Base-by-base conservation (phyloP, 257 asterid genomes). In the Perilla frutescens region DNA sequence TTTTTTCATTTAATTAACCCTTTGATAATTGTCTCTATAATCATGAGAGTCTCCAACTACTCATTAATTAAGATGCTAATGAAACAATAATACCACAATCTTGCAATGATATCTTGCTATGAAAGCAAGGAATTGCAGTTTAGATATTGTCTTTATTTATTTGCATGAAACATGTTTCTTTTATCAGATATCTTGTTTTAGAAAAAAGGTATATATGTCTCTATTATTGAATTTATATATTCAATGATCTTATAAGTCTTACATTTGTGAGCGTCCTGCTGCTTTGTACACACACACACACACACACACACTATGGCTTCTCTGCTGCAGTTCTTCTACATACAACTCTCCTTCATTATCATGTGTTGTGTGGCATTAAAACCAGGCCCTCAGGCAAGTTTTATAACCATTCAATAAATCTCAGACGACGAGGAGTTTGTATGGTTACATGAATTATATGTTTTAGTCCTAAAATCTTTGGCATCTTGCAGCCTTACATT, bases 401-500 rank as follows among this genome's bases (percentile, higher is more conserved):
- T 20, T 20, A 34, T 8, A 26, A n/a, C 12, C 44, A 12, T 40
- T 29, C 43, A 58, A 40, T 66, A 26, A 41, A 41, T 41, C 8
- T n/a, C 29, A 2, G 6, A 31, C 20, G 31, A 54, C 20, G 6
- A 10, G 1, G 7, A 15, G 0, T 43, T 31, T 53, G 8, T 26
- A 34, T 20, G 26, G 26, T 20, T 0, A 20, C 26, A 20, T 2
- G 4, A 34, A 34, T 34, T 34, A 0, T 34, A 34, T 34, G 37
- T 34, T 34, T 34, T 34, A 34, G 37, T 49, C 12, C 32, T 53
- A 58, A 45, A 4, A 60, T 14, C 4, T 43, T 37, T 39, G 40
- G 40, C 12, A n/a, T 65, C 0, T 58, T 79, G 90, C 91, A 90
- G 96, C 90, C 90, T 71, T 86, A 90, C 83, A 80, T 90, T 55